A percentile compares a stretch with the other conserved stretches of the same genome.
phyloP scores from a whole-genome alignment of 2,329 filamentous ascomycete species.

The Cordyceps pruinosa region DNA sequence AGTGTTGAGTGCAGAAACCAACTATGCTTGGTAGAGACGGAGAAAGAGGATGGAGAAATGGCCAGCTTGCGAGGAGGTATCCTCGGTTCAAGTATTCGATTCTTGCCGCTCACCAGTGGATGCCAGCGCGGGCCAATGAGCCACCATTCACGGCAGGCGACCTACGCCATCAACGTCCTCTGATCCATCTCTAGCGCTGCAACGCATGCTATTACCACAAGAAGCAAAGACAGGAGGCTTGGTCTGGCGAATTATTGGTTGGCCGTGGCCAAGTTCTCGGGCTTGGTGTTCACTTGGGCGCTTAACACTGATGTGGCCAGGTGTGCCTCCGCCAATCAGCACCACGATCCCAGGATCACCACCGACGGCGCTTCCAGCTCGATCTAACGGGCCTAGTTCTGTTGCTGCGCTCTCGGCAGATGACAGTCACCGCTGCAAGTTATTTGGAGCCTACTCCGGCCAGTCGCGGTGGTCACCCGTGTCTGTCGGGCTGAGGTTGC shows the following conservation, averaged over 20 bases:
- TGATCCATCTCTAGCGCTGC: background rate
- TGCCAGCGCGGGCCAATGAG: background rate
- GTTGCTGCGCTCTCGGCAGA: background rate
- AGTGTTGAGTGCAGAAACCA: background rate
- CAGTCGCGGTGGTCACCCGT: background rate
- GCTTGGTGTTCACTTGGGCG: constrained; percentile 1
- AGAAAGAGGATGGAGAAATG: background rate
- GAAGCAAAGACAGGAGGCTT: background rate
- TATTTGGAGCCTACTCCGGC: background rate
- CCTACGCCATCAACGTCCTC: background rate
- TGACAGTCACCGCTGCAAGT: background rate
- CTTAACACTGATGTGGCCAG: background rate
- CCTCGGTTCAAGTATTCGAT: constrained; percentile 4
- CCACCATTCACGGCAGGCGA: background rate
- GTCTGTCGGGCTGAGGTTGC: too few relatives aligned
- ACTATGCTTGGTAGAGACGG: background rate
- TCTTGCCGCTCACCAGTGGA: constrained; percentile 1
- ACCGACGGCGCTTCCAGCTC: constrained; percentile 2
- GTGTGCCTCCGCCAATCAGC: background rate
- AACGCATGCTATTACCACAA: background rate
- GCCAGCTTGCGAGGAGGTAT: background rate
- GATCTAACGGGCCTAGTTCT: background rate
- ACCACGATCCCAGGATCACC: background rate
- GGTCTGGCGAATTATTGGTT: background rate
- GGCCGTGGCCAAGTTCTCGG: background rate